Base-by-base conservation (phyloP, 177 flowering plant genomes). In the Telopea speciosissima region DNA sequence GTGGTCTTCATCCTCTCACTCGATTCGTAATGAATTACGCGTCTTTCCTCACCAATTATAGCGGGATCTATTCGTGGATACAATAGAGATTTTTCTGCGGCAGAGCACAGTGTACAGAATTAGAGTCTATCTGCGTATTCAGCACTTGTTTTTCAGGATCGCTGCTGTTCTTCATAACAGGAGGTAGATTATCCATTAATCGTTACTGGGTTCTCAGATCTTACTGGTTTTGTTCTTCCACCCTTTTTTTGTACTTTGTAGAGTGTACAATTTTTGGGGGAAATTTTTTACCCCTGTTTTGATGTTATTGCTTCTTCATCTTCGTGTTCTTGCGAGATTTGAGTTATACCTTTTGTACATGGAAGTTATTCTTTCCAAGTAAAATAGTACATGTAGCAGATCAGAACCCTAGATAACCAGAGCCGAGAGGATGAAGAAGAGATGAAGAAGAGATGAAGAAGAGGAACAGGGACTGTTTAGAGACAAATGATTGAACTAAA, bases 21-120 rank as follows among this genome's bases (percentile, higher is more conserved):
- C 33, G 33, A 31, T 31, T 1, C 33, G 33, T 31, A 5, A 31
- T 31, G 33, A 31, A 31, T 31, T 31, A 31, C 33, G 3, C 5
- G 33, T 31, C 33, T 31, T 31, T 31, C 33, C 33, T 31, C 33
- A 31, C 33, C 33, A 5, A 31, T 31, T 31, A 31, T 5, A 31
- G 33, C 2, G 33, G 63, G 88, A 79, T 65, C 79, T 82, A n/a
- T 88, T 90, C 78, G 88, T 91, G 8, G 88, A 84, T 71, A 79
- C 88, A 0, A 2, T 86, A 24, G 88, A 88, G 69, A 75, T 76
- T 0, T 24, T 85, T 52, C 49, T 86, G 58, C 77, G 84, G 12
- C 80, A 79, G 40, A 81, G 84, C 59, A 17, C 72, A 58, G 19
- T 68, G 0, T 79, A 79, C 69, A 75, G 84, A 6, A 70, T 69